Evolutionary conservation across 1,284 basidiomycete species (phyloP), one percentile per base, ranked within the genome.

Genomic region (Tilletia setariae): DNA sequence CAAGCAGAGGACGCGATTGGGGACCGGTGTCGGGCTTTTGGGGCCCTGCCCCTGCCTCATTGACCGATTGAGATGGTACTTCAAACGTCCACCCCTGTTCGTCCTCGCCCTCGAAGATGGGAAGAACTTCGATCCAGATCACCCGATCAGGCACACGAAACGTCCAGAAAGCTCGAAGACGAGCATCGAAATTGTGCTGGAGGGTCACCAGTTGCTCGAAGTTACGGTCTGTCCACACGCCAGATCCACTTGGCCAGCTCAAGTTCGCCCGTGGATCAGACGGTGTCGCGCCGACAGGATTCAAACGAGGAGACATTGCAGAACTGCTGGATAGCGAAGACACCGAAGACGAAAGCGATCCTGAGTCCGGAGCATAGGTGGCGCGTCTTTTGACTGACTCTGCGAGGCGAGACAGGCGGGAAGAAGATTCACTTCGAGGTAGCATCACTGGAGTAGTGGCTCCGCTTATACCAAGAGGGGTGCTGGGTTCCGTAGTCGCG

Each of bases 161-260:
- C 44, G 74, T 73, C 77, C 77, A 79, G 32, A 78, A 78, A 43
- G 70, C 75, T 28, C 70, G 51, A 30, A 79, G 69, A 11, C 77
- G 69, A 6, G 65, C 43, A 6, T 71, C 63, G 30, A 79, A 70
- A 40, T 76, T 78, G 1, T 68, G 65, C 44, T 73, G 71, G 32
- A 79, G 76, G 16, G 63, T 42, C 2, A 72, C 63, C 11, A 79
- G 63, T 61, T 79, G 77, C 13, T 77, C 75, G 13, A 74, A 23
- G 30, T 70, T 72, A 21, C 76, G 68, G 23, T 65, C 67, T 44
- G 68, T 65, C 77, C 77, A 79, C 21, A 72, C 69, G 2, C 65
- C 56, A 7, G 74, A 75, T 19, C 76, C 70, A n/a, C 71, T 63
- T 21, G 62, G 40, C 62, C 40, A 63, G 16, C 21, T 63, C 11